Conservation (phyloP, 805 yeast genomes). For the Wickerhamomyces strasburgensis region DNA sequence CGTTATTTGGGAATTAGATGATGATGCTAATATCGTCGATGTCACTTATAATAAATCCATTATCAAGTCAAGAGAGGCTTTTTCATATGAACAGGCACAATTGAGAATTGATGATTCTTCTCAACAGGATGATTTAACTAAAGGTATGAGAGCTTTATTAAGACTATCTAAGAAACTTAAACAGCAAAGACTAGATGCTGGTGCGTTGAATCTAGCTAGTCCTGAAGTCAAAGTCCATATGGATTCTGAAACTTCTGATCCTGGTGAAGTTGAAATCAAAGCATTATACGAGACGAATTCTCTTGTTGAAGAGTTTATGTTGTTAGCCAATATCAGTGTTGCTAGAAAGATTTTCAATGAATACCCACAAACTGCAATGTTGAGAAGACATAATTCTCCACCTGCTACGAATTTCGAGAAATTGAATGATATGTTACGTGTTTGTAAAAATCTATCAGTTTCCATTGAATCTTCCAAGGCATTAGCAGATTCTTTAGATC, state of each 20-base stretch:
- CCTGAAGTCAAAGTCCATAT: slow-evolving; percentile 97
- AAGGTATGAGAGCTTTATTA: slow-evolving; percentile 81
- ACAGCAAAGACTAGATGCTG: slow-evolving; percentile 83
- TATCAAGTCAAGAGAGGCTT: slow-evolving; percentile 88
- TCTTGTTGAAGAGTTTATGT: slow-evolving; percentile 96
- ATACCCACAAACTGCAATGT: slow-evolving; percentile 97
- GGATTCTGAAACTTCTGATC: slow-evolving; percentile 97
- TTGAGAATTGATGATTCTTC: slow-evolving; percentile 74
- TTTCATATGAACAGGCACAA: slow-evolving; percentile 92
- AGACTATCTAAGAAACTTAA: slow-evolving; percentile 77
- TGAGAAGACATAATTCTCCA: slow-evolving; percentile 97
- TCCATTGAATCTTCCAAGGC: slow-evolving; percentile 84
- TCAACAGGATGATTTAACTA: slow-evolving; percentile 78
- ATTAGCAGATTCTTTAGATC: slow-evolving; percentile 88
- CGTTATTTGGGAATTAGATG: slow-evolving; percentile 91
- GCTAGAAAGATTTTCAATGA: slow-evolving; percentile 90
- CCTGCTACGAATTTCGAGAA: slow-evolving; percentile 90
- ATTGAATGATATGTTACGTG: slow-evolving; percentile 82
- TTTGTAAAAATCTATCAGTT: slow-evolving; percentile 68
- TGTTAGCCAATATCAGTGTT: slow-evolving; percentile 93
- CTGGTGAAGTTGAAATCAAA: slow-evolving; percentile 91
- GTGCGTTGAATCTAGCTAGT: slow-evolving; percentile 94
- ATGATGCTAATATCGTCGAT: slow-evolving; percentile 75
- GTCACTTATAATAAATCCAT: slow-evolving; percentile 82
- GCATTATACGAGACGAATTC: slow-evolving; percentile 87